Percentiles rank a stretch among this genome's conserved stretches.
phyloP scores from a whole-genome alignment of 2,329 filamentous ascomycete species.

The Colletotrichum siamense region DNA sequence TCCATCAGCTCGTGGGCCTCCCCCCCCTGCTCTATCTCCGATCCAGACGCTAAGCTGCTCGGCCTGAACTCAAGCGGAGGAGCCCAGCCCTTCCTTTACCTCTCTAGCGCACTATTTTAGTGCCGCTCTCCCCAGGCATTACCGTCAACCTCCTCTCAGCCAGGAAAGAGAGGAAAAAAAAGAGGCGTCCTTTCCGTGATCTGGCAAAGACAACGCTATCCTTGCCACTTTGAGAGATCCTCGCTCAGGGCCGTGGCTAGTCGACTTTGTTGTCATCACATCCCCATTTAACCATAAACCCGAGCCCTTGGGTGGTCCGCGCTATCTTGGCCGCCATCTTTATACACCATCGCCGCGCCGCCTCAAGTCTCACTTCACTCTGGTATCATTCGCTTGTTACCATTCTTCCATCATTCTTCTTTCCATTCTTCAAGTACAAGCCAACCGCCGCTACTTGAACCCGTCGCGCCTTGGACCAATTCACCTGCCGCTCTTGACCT shows the following conservation, averaged over 20 bases:
- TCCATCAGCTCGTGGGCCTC: constrained; percentile 14
- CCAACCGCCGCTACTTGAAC: constrained; percentile 14
- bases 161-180: constrained; percentile 12
- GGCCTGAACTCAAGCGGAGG: constrained; percentile 20
- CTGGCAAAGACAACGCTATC: constrained; percentile 24
- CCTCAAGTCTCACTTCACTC: constrained; percentile 24
- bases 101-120: constrained; percentile 26
- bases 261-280: constrained; percentile 24
- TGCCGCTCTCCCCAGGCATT: constrained; percentile 24
- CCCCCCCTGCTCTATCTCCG: constrained; percentile 23
- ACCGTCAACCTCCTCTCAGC: constrained; percentile 14
- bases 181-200: constrained; percentile 22
- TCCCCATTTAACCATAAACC: constrained; percentile 27
- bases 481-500: not conserved
- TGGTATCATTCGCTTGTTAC: constrained; percentile 8
- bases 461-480: constrained; percentile 11
- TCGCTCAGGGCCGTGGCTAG: constrained; percentile 26
- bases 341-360: constrained; percentile 26
- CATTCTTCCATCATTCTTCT: constrained; percentile 20
- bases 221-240: constrained; percentile 25
- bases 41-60: constrained; percentile 24
- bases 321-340: constrained; percentile 25
- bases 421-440: constrained; percentile 22
- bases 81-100: constrained; percentile 25
- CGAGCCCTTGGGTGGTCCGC: constrained; percentile 24